A percentile compares a stretch with the other conserved stretches of the same genome.
Conservation (phyloP, 1,284 basidiomycete species). For the Cryptococcus floricola region DNA sequence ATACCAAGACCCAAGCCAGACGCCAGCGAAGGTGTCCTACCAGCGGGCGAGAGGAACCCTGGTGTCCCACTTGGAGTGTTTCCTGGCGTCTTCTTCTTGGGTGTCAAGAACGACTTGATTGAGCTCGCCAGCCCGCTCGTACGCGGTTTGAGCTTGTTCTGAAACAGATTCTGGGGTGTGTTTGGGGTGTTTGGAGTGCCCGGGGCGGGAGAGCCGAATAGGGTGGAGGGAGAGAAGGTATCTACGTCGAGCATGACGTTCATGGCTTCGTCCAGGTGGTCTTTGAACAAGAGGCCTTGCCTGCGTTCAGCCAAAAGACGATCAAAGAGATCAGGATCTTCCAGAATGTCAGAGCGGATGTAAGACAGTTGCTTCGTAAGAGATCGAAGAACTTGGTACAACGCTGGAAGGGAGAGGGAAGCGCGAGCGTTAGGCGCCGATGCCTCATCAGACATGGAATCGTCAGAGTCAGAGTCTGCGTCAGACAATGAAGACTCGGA, state of each 20-base stretch:
- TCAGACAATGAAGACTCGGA: constrained; percentile 12
- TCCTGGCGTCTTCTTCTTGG: constrained; percentile 55
- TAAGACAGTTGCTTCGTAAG: constrained; percentile 58
- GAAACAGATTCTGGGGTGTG: constrained; percentile 7
- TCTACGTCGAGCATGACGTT: constrained; percentile 60
- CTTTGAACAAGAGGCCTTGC: constrained; percentile 83
- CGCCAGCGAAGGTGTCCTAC: neutral
- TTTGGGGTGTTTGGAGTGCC: neutral
- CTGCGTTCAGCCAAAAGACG: constrained; percentile 77
- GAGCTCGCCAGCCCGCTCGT: constrained; percentile 49
- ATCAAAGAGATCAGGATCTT: constrained; percentile 60
- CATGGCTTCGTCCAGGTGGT: constrained; percentile 87
- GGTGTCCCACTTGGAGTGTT: neutral
- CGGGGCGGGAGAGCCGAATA: constrained; percentile 1
- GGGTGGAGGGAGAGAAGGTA: neutral
- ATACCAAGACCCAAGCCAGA: neutral
- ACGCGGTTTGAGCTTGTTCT: constrained; percentile 10
- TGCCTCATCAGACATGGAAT: neutral
- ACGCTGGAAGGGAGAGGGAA: constrained; percentile 54
- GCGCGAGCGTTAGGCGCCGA: neutral
- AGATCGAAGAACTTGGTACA: constrained; percentile 72
- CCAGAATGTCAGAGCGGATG: constrained; percentile 47
- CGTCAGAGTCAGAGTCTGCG: constrained; percentile 10
- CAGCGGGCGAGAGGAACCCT: neutral
- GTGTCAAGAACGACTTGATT: constrained; percentile 71